Base-by-base conservation (phyloP, 2,329 filamentous ascomycete genomes). In the Aspergillus intermedius region DNA sequence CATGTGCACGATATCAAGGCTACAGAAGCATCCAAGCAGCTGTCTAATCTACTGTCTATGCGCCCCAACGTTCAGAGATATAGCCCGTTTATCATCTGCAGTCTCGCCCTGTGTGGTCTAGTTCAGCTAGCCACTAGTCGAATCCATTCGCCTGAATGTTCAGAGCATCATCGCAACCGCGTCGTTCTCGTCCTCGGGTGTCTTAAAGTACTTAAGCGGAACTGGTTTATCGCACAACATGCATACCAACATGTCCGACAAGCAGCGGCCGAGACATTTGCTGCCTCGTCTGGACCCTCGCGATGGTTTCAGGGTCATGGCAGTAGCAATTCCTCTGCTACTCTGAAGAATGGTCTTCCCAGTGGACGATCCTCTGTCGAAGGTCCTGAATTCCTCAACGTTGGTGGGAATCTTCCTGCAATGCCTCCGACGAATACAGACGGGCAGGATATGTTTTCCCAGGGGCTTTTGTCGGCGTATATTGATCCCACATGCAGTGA, bases 151-250 rank as follows among this genome's bases (percentile, higher is more conserved):
- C 55, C 61, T 17, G 65, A 68, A n/a, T 68, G 66, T 41, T 64
- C 63, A n/a, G 66, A 68, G 23, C 66, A 68, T 28, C 66, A 68
- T 42, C 64, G 60, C 22, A 68, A 68, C 41, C 60, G 66, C n/a
- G 63, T 68, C 3, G 61, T 61, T 8, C 59, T 68, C 3, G 59
- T 68, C 5, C 59, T 68, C 5, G 66, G 66, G 1, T 67, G 64
- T 40, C 48, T 68, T 21, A 68, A 68, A 43, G 59, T 56, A 17
- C 57, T 60, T 13, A 60, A 57, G 15, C 52, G 56, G 6, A 68
- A 56, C 5, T 67, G 65, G 65, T 49, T 52, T 34, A 48, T 67
- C 3, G 64, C 63, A 3, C 56, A 62, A 28, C 47, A 55, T 17
- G 58, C 65, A 1, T 64, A 65, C 23, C 56, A 57, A 6, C 53